A percentile compares a stretch with the other conserved stretches of the same genome.
Conservation (phyloP, 2,329 filamentous ascomycete species). For the Lecanicillium sp. region DNA sequence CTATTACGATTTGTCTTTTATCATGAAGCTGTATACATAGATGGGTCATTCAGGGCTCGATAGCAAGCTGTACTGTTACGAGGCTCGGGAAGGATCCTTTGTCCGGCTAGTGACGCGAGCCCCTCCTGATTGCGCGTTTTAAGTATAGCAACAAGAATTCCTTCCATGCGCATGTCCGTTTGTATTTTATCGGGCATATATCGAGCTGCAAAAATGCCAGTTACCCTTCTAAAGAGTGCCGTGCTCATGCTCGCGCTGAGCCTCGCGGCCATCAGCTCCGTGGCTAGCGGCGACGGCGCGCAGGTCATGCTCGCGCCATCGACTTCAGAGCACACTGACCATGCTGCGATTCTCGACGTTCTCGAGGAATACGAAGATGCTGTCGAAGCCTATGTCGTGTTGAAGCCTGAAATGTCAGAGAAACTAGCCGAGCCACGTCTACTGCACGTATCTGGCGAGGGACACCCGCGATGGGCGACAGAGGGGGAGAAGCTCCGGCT, state of each 20-base stretch:
- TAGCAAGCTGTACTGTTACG: no score
- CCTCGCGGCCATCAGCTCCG: constrained; percentile 9
- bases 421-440: constrained; percentile 41
- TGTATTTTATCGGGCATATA: no score
- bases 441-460: constrained; percentile 58
- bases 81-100: no score
- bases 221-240: no score
- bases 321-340: constrained; percentile 14
- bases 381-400: constrained; percentile 23
- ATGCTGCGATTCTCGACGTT: constrained; percentile 21
- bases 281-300: constrained; percentile 8
- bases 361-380: constrained; percentile 23
- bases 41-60: no score
- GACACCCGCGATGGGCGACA: constrained; percentile 60
- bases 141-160: no score
- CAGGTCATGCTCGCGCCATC: constrained; percentile 16
- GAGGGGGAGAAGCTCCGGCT: constrained; percentile 68
- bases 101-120: no score
- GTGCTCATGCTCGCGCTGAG: constrained; percentile 5
- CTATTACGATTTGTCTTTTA: no score
- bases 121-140: no score
- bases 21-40: no score
- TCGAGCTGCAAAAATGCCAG: no score
- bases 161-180: no score
- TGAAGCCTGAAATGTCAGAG: constrained; percentile 23